These are phyloP conservation scores for Fusarium oxysporum DNA, from an alignment of 2,329 filamentous ascomycete species.

Conservation along the genomic window DNA sequence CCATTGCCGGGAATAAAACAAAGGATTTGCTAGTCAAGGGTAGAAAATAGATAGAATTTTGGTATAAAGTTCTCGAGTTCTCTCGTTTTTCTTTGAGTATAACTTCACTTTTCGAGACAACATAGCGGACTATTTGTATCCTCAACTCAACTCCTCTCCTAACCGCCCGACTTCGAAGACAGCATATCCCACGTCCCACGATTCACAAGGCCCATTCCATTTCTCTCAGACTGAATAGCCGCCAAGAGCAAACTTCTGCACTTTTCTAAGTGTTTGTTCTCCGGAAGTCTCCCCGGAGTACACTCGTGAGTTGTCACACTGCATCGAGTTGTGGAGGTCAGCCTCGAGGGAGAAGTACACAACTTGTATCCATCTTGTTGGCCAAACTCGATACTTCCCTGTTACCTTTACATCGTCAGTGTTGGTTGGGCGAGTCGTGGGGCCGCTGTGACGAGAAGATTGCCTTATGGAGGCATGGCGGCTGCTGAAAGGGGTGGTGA, in stretches of 20 bases:
- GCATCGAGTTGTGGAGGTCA: conserved; percentile 16
- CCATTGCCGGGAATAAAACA: conserved; percentile 9
- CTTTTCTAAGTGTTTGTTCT: background rate
- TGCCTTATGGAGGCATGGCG: conserved; percentile 21
- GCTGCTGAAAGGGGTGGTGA: conserved; percentile 25
- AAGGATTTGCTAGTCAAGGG: background rate
- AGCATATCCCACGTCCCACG: conserved; percentile 14
- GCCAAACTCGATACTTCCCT: background rate
- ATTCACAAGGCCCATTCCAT: background rate
- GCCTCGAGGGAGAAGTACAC: conserved; percentile 13
- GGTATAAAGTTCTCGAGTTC: background rate
- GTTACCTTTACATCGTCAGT: background rate
- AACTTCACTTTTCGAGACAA: conserved; percentile 2
- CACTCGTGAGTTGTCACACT: conserved; percentile 24
- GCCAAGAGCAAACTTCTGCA: conserved; percentile 4
- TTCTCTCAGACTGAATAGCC: background rate
- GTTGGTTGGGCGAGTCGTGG: conserved; percentile 23
- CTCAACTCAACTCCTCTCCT: conserved; percentile 8
- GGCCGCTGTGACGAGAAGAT: conserved; percentile 18
- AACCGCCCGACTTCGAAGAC: conserved; percentile 1
- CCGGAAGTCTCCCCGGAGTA: conserved; percentile 29
- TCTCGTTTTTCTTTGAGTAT: background rate
- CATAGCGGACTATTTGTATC: conserved; percentile 23
- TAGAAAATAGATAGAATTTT: background rate
- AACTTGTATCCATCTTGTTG: conserved; percentile 9